Evolutionary conservation across 257 asterid species (phyloP).

Genomic region (Solanum ossicruentum): DNA sequence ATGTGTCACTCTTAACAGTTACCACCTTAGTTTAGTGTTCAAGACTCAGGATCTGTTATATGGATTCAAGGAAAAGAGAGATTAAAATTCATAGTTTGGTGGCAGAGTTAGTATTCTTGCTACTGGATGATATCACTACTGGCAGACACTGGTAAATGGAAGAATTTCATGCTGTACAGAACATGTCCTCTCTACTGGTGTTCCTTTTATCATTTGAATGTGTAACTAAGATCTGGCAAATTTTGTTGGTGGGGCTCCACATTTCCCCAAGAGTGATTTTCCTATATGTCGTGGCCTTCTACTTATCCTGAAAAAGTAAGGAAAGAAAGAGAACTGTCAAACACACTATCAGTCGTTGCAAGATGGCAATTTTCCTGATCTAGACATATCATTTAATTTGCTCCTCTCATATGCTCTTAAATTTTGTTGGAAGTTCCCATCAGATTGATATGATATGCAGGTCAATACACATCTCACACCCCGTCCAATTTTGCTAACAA

Average conservation of each 20-base stretch:
- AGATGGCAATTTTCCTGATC: not conserved
- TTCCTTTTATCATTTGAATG: not conserved
- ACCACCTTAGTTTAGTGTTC: not conserved
- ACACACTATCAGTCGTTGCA: not conserved
- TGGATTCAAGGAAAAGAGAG: not conserved
- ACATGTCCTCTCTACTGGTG: not conserved
- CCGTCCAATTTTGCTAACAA: constrained; percentile 92
- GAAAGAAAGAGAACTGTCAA: not conserved
- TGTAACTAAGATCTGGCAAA: not conserved
- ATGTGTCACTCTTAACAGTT: not conserved
- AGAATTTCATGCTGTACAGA: not conserved
- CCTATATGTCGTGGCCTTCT: not conserved
- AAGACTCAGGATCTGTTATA: not conserved
- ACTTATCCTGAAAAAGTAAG: not conserved
- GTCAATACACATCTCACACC: constrained; percentile 98
- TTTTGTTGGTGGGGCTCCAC: not conserved
- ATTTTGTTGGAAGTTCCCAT: not conserved
- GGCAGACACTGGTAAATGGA: not conserved
- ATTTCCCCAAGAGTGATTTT: not conserved
- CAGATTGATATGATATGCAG: constrained; percentile 25
- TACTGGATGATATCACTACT: not conserved
- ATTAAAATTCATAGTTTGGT: not conserved
- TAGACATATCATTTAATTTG: not conserved
- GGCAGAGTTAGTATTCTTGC: not conserved
- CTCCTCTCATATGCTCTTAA: not conserved